phyloP scores from a whole-genome alignment of 192 early-diverging fungal species.

The Podila clonocystis region DNA sequence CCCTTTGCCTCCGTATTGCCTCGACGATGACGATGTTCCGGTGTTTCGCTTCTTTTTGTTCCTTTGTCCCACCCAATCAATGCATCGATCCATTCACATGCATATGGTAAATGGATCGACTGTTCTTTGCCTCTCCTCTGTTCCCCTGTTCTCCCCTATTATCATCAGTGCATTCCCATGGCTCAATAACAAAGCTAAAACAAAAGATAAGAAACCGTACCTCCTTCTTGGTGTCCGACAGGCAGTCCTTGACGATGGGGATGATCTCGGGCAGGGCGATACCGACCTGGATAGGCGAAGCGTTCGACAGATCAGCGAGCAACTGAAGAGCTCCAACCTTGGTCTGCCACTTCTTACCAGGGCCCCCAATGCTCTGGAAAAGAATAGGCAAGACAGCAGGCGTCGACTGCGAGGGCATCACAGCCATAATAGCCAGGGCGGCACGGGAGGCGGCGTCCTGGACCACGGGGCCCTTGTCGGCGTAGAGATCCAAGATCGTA shows the following conservation, averaged over 20 bases:
- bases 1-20: neutral
- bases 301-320: slow-evolving; percentile 54
- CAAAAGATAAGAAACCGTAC: slow-evolving; percentile 56
- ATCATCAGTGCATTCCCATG: no score
- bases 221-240: slow-evolving; percentile 86
- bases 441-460: slow-evolving; percentile 57
- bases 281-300: slow-evolving; percentile 61
- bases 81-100: slow-evolving; percentile 7
- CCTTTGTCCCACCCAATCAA: slow-evolving; percentile 10
- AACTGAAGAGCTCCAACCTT: slow-evolving; percentile 61
- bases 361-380: slow-evolving; percentile 61
- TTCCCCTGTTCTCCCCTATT: no score
- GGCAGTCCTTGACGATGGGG: slow-evolving; percentile 76
- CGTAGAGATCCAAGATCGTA: slow-evolving; percentile 66
- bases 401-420: slow-evolving; percentile 57
- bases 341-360: slow-evolving; percentile 77
- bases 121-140: neutral
- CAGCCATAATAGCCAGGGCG: slow-evolving; percentile 51
- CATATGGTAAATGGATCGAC: neutral
- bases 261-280: slow-evolving; percentile 68
- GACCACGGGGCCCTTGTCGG: slow-evolving; percentile 60
- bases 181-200: slow-evolving; percentile 1
- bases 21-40: neutral
- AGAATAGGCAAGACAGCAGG: slow-evolving; percentile 49
- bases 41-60: neutral